Conservation (phyloP, 1,284 basidiomycete species). For the Lignosus rhinocerotis region DNA sequence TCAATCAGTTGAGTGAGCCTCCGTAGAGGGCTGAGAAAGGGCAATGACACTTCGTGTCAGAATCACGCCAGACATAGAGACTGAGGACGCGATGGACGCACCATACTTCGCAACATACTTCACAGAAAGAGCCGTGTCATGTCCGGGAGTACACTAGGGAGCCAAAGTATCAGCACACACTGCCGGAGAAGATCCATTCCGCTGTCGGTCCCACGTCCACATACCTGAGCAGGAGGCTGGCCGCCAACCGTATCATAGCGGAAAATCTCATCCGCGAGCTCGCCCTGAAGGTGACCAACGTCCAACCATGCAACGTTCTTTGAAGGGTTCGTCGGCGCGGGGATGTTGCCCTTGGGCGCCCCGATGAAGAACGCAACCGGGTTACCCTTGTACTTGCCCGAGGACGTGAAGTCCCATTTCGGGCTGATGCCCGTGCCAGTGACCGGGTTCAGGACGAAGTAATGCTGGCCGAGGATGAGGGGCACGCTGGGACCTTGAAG, state of each 20-base stretch:
- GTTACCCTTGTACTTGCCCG: conserved; percentile 40
- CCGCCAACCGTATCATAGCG: conserved; percentile 59
- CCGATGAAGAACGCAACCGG: conserved; percentile 49
- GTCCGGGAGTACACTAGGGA: conserved; percentile 27
- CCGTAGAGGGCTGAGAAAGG: conserved; percentile 24
- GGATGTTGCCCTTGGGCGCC: conserved; percentile 41
- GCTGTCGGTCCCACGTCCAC: conserved; percentile 17
- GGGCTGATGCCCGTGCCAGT: conserved; percentile 46
- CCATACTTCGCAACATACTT: conserved; percentile 35
- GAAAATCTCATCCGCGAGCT: conserved; percentile 53
- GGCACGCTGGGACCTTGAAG: conserved; percentile 30
- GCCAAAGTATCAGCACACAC: background rate
- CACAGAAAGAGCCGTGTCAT: conserved; percentile 29
- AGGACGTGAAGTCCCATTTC: conserved; percentile 58
- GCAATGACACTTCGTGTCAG: background rate
- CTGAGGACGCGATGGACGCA: conserved; percentile 14
- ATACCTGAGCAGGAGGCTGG: conserved; percentile 56
- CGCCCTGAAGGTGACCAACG: conserved; percentile 47
- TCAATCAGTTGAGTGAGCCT: conserved; percentile 1
- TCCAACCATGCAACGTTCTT: conserved; percentile 60
- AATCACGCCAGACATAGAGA: too few species aligned
- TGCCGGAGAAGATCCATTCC: background rate
- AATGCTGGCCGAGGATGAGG: conserved; percentile 53
- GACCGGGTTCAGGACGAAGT: conserved; percentile 49
- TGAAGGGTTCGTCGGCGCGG: conserved; percentile 44